Evolutionary conservation across 352 stramenopile genomes (phyloP).

Genomic region (Phytophthora fragariae): DNA sequence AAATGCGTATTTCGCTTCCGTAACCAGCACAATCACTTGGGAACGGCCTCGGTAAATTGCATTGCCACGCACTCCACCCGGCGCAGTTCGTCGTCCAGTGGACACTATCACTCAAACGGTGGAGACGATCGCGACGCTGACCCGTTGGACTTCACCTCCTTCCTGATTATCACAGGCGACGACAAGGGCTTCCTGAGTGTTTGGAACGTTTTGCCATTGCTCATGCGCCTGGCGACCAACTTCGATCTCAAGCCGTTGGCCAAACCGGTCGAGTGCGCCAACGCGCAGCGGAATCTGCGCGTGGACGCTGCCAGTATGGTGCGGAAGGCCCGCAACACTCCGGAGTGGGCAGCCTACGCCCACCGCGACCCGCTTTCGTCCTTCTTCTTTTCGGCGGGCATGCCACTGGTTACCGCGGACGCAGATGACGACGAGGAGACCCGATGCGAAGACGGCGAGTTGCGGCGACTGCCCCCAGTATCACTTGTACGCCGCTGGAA

Average conservation of each 20-base stretch:
- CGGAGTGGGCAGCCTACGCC: constrained; percentile 66
- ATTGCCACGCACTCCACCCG: constrained; percentile 44
- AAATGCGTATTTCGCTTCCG: constrained; percentile 83
- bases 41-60: constrained; percentile 60
- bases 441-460: constrained; percentile 27
- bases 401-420: constrained; percentile 51
- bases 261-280: constrained; percentile 71
- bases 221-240: constrained; percentile 67
- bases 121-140: constrained; percentile 34
- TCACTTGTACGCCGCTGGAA: constrained; percentile 68
- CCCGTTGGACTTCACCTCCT: constrained; percentile 46
- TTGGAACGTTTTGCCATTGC: constrained; percentile 75
- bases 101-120: constrained; percentile 1
- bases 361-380: constrained; percentile 55
- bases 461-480: constrained; percentile 30
- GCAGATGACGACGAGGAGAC: constrained; percentile 23
- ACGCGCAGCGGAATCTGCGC: constrained; percentile 76
- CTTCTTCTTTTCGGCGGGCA: constrained; percentile 69
- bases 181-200: constrained; percentile 80
- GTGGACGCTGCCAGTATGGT: constrained; percentile 76
- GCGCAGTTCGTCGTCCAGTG: constrained; percentile 3
- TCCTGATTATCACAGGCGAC: constrained; percentile 73
- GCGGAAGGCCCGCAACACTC: constrained; percentile 68
- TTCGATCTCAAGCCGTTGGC: constrained; percentile 55
- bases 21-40: constrained; percentile 52